These are phyloP conservation scores for Macrocybe gigantea DNA, from an alignment of 768 basidiomycete genomes.

Conservation along the genomic window DNA sequence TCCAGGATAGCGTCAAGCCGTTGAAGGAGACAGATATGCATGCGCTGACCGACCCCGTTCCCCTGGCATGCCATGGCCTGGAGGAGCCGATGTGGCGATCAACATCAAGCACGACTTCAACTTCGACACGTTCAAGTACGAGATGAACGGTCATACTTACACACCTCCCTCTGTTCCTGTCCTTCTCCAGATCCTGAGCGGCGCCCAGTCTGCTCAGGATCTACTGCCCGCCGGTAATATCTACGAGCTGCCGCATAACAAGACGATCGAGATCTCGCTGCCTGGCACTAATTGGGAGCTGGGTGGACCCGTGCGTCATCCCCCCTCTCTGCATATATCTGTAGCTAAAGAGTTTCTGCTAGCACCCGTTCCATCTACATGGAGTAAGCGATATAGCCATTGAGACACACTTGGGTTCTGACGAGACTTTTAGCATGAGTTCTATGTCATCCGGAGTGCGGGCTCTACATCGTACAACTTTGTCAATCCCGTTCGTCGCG, in stretches of 20 bases:
- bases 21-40: constrained; percentile 32
- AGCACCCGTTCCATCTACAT: constrained; percentile 34
- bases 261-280: constrained; percentile 33
- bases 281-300: constrained; percentile 14
- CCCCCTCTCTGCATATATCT: neutral
- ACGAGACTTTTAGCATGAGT: constrained; percentile 19
- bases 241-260: constrained; percentile 18
- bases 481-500: constrained; percentile 40
- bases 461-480: constrained; percentile 24
- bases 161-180: constrained; percentile 32
- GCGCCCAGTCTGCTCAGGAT: constrained; percentile 25
- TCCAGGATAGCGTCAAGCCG: constrained; percentile 11
- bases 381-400: constrained; percentile 21
- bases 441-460: constrained; percentile 28
- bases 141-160: constrained; percentile 24
- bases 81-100: constrained; percentile 26
- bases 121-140: constrained; percentile 14
- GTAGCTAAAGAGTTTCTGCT: neutral
- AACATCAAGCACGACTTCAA: constrained; percentile 24
- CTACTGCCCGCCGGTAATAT: constrained; percentile 24
- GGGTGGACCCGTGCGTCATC: constrained; percentile 12
- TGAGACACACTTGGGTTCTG: neutral
- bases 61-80: constrained; percentile 24
- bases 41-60: constrained; percentile 18
- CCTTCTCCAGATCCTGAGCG: constrained; percentile 39